phyloP scores from a whole-genome alignment of 2,329 filamentous ascomycete species.

The Ophiocordyceps camponoti-saundersi region DNA sequence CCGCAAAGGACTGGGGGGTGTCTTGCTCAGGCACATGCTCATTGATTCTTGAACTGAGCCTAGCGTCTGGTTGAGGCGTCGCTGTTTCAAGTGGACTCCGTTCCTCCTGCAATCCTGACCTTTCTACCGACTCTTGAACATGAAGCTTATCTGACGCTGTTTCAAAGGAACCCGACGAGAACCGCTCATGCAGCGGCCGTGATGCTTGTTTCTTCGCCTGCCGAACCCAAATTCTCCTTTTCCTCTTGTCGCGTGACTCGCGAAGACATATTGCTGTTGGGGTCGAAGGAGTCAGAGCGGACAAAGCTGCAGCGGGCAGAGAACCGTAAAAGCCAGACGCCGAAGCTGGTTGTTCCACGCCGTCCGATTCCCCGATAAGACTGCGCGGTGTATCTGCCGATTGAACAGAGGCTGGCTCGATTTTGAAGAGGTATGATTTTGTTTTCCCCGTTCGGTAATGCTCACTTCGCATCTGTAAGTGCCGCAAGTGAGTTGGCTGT shows the following conservation, averaged over 20 bases:
- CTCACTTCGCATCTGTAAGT: constrained; percentile 18
- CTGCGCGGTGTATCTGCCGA: not conserved
- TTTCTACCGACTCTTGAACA: not conserved
- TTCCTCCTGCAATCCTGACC: not conserved
- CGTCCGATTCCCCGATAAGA: not conserved
- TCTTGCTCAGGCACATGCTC: not conserved
- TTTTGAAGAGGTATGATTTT: constrained; percentile 17
- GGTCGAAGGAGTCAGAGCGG: not conserved
- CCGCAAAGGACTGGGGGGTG: not conserved
- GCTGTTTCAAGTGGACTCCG: not conserved
- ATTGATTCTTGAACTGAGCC: not conserved
- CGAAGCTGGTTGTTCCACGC: not conserved
- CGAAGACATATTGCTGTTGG: not conserved
- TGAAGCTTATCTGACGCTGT: not conserved
- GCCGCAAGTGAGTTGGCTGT: constrained; percentile 14
- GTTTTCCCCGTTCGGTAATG: constrained; percentile 18
- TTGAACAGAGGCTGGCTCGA: not conserved
- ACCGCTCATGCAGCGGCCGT: not conserved
- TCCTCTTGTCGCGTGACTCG: not conserved
- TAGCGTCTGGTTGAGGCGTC: not conserved
- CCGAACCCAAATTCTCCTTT: not conserved
- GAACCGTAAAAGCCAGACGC: not conserved
- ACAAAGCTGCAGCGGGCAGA: not conserved
- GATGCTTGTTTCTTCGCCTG: not conserved
- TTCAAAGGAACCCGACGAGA: not conserved